Evolutionary conservation across 306 rosid genomes (phyloP).

Genomic region (Pterocarpus macrocarpus): DNA sequence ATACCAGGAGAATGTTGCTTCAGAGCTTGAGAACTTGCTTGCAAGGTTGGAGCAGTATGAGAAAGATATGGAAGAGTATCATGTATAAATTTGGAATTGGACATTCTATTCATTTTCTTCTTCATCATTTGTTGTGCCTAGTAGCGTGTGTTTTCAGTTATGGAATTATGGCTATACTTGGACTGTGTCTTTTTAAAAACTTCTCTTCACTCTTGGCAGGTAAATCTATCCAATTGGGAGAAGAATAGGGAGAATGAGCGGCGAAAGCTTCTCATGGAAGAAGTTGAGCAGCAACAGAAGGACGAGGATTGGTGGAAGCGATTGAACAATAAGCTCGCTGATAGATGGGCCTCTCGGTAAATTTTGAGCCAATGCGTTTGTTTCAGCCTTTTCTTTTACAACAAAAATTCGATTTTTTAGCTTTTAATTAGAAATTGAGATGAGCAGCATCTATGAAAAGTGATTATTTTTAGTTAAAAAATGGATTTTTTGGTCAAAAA

Average conservation of each 20-base stretch:
- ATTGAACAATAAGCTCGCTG: conserved; percentile 58
- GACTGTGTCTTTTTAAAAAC: conserved; percentile 1
- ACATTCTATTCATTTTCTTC: background rate
- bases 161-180: background rate
- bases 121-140: background rate
- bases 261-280: conserved; percentile 78
- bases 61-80: conserved; percentile 86
- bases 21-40: conserved; percentile 74
- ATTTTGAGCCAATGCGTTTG: background rate
- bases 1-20: conserved; percentile 82
- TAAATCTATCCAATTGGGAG: conserved; percentile 75
- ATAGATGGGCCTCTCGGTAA: conserved; percentile 73
- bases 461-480: no score
- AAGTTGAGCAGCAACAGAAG: conserved; percentile 72
- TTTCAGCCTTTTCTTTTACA: no score
- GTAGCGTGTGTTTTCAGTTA: background rate
- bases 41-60: conserved; percentile 91
- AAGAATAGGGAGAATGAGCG: conserved; percentile 73
- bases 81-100: conserved; percentile 53
- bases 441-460: no score
- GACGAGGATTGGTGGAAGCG: conserved; percentile 62
- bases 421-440: no score
- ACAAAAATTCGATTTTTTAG: no score
- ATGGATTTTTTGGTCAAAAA: no score
- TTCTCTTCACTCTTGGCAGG: conserved; percentile 51